Conservation (phyloP, 208 protist species). For the Leishmania braziliensis region DNA sequence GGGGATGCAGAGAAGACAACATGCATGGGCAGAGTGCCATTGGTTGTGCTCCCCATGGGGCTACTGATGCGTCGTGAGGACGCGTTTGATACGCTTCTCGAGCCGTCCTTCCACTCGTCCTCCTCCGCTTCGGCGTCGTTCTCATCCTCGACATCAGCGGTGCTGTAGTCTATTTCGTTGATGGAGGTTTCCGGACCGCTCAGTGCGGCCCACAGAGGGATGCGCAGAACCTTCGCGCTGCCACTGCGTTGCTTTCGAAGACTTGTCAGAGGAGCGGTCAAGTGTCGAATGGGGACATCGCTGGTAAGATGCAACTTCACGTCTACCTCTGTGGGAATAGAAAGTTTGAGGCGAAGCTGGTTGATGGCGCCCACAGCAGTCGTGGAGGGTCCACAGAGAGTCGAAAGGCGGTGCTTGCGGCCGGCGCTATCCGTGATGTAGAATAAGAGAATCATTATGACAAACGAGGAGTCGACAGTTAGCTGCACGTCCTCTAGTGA, state of each 20-base stretch:
- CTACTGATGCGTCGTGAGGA: neutral
- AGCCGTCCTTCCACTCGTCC: neutral
- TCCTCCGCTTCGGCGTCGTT: neutral
- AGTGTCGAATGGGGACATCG: constrained; percentile 39
- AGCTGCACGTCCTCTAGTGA: neutral
- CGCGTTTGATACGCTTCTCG: neutral
- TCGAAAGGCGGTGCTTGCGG: constrained; percentile 16
- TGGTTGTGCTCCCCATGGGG: neutral
- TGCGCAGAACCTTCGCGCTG: constrained; percentile 30
- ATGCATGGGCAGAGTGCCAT: neutral
- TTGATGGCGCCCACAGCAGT: constrained; percentile 41
- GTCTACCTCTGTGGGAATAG: constrained; percentile 37
- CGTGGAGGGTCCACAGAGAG: constrained; percentile 40
- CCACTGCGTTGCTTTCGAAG: constrained; percentile 52
- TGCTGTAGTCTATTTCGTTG: constrained; percentile 28
- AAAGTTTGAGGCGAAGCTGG: constrained; percentile 33
- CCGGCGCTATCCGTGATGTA: constrained; percentile 30
- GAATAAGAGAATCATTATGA: constrained; percentile 48
- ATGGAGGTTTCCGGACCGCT: constrained; percentile 24
- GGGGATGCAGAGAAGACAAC: constrained; percentile 16
- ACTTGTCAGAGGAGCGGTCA: constrained; percentile 42
- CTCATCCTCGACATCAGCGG: constrained; percentile 18
- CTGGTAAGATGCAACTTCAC: constrained; percentile 45
- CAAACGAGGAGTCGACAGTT: neutral
- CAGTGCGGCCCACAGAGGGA: constrained; percentile 36